Evolutionary conservation across 176 grass and related monocot species (phyloP), one percentile per base, ranked within the genome.

Genomic region (Otatea glauca): DNA sequence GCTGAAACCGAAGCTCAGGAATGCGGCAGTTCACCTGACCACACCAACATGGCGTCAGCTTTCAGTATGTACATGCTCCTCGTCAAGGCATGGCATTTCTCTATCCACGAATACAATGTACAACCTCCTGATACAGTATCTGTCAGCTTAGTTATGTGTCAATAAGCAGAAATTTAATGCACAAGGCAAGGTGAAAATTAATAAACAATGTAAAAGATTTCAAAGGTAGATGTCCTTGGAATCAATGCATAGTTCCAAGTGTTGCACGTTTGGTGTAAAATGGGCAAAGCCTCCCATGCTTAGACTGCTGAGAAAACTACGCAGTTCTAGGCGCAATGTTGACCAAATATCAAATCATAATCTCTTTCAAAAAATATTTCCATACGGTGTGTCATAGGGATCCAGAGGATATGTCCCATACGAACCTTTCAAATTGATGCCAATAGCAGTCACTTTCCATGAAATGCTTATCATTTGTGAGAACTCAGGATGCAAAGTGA

Each of bases 21-120:
- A 73, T 60, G 80, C 61, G 89, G 60, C 84, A 75, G 84, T 61
- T 50, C 80, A 90, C 48, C 70, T 76, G 72, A 75, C 43, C 61
- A 76, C 45, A 76, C 79, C 84, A 74, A 82, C 85, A 87, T 84
- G 80, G 85, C 80, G 84, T 91, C 89, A 73, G 75, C 85, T 91
- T 90, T 78, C 89, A 73, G 89, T 79, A 83, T 87, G 80, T 68
- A 81, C 88, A 91, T 87, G 81, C 85, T 75, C 70, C 63, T 75
- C 68, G 85, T 84, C 74, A 50, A 65, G 72, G 60, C 79, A 68
- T 79, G 79, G 51, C 74, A 82, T 49, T 47, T 79, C 88, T 48
- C 74, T 83, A 34, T 83, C 79, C 56, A 58, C 41, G 51, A 81
- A 80, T 80, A 81, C 58, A 83, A 78, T 73, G 88, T 78, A 63